These are phyloP conservation scores for Eucalyptus sideroxylon DNA, from an alignment of 345 rosid genomes.

Conservation along the genomic window DNA sequence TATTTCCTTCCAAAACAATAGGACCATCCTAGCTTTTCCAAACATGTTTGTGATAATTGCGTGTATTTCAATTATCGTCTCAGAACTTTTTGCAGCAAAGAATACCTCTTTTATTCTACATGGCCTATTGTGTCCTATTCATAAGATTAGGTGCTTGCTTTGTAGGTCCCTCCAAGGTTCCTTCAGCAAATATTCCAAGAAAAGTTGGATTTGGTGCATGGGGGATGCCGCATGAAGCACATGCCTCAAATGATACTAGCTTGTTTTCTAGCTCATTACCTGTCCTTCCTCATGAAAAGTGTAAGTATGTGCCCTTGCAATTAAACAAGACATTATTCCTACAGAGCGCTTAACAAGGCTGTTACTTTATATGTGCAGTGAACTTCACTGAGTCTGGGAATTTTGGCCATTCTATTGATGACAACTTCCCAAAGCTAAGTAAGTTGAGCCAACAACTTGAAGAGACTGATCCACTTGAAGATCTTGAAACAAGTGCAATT, in stretches of 20 bases:
- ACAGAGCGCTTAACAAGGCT: neutral
- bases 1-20: neutral
- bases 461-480: conserved; percentile 34
- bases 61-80: neutral
- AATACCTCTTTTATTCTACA: neutral
- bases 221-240: conserved; percentile 28
- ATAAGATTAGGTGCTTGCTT: neutral
- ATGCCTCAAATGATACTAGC: conserved; percentile 50
- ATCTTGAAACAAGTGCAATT: conserved; percentile 29
- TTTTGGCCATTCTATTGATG: conserved; percentile 30
- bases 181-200: conserved; percentile 6
- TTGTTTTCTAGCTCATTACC: conserved; percentile 84
- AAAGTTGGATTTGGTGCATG: conserved; percentile 24
- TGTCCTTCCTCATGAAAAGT: conserved; percentile 61
- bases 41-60: neutral
- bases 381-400: conserved; percentile 40
- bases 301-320: conserved; percentile 19
- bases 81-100: neutral
- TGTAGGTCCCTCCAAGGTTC: conserved; percentile 15
- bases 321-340: neutral
- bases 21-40: neutral
- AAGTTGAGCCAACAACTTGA: conserved; percentile 28
- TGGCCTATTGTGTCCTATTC: neutral
- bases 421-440: conserved; percentile 26
- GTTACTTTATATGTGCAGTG: conserved; percentile 31